Conservation (phyloP, 371 early-diverging fungal genomes). For the Syncephalastrum racemosum region DNA sequence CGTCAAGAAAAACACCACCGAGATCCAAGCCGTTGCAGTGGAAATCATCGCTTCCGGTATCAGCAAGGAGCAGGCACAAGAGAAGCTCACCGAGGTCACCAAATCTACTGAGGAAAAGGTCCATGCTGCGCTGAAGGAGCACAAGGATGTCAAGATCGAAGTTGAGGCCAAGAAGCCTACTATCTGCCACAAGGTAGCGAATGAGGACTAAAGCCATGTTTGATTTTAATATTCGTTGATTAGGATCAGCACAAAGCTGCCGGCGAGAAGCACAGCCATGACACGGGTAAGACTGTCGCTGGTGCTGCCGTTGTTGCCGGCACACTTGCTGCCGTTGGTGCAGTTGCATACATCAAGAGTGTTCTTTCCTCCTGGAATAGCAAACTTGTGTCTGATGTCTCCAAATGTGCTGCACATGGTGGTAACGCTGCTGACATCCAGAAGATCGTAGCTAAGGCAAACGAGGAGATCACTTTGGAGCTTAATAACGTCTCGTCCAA, state of each 20-base stretch:
- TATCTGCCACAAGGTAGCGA: no score
- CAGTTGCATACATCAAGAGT: conserved; percentile 20
- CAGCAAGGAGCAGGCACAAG: neutral
- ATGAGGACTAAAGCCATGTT: no score
- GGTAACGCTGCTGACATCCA: conserved; percentile 26
- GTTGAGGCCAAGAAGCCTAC: no score
- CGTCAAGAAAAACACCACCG: neutral
- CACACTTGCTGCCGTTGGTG: no score
- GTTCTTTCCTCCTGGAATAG: conserved; percentile 34
- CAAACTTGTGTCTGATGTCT: conserved; percentile 27
- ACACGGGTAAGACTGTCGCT: no score
- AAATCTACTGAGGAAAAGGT: conserved; percentile 2
- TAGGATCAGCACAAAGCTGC: no score
- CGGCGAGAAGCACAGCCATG: no score
- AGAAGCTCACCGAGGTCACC: neutral
- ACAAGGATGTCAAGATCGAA: neutral
- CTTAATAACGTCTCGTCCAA: neutral
- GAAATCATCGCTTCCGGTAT: neutral
- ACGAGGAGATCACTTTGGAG: conserved; percentile 2
- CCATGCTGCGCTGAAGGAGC: neutral
- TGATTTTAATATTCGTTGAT: no score
- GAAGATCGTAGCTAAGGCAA: conserved; percentile 26
- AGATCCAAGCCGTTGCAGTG: neutral
- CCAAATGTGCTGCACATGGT: conserved; percentile 30
- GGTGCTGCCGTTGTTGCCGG: no score